phyloP scores from a whole-genome alignment of 1,284 basidiomycete genomes.

The Neonothopanus nambi region DNA sequence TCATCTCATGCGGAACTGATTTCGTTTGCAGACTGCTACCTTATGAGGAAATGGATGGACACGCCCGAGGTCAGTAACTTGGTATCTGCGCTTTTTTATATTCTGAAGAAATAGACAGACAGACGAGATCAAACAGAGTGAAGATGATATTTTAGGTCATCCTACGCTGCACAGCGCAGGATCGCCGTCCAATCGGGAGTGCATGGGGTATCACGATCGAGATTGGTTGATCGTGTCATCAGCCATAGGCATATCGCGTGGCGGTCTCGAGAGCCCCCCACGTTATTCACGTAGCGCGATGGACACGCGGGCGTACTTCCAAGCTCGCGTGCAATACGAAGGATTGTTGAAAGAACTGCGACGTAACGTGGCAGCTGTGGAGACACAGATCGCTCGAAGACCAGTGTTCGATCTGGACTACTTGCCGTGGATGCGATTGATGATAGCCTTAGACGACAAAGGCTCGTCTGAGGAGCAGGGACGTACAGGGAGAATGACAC shows the following conservation, averaged over 20 bases:
- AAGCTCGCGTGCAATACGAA: slow-evolving; percentile 46
- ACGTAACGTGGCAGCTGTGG: slow-evolving; percentile 27
- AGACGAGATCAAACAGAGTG: slow-evolving; percentile 21
- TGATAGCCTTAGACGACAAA: slow-evolving; percentile 74
- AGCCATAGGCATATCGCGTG: slow-evolving; percentile 48
- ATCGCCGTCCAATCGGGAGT: too few relatives aligned
- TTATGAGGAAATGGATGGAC: slow-evolving; percentile 39
- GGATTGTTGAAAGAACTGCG: slow-evolving; percentile 43
- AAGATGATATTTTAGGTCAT: slow-evolving; percentile 14
- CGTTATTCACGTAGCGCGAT: slow-evolving; percentile 19
- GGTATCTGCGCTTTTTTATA: slow-evolving; percentile 8
- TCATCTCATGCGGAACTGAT: slow-evolving; percentile 40
- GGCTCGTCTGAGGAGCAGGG: slow-evolving; percentile 24
- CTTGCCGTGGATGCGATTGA: slow-evolving; percentile 65
- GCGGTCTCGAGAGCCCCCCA: slow-evolving; percentile 33
- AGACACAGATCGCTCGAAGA: slow-evolving; percentile 22
- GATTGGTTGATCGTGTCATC: slow-evolving; percentile 50
- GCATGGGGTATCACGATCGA: slow-evolving; percentile 33
- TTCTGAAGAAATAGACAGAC: slow-evolving; percentile 14
- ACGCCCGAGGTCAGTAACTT: slow-evolving; percentile 44
- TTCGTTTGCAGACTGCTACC: slow-evolving; percentile 57
- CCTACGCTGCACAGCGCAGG: slow-evolving; percentile 5
- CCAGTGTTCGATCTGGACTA: slow-evolving; percentile 65
- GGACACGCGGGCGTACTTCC: slow-evolving; percentile 29
- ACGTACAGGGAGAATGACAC: slow-evolving; percentile 45